Evolutionary conservation across 768 basidiomycete genomes (phyloP).

Genomic region (Lactarius deliciosus): DNA sequence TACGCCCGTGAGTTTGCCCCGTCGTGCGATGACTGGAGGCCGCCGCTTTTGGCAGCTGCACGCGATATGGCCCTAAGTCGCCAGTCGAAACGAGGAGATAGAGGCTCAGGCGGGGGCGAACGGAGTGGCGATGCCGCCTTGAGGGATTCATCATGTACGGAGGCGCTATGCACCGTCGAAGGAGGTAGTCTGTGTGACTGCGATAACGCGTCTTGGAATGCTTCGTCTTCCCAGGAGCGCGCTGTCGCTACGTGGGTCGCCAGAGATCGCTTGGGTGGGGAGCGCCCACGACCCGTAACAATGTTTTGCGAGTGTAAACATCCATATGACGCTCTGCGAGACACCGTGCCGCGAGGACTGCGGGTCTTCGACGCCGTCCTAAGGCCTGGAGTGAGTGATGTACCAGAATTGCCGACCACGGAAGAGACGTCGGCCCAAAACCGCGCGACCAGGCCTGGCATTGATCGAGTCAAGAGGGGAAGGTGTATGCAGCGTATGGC

Average conservation of each 20-base stretch:
- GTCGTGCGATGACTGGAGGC: constrained; percentile 23
- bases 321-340: not conserved
- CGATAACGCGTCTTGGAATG: constrained; percentile 11
- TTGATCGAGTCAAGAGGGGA: not conserved
- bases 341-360: not conserved
- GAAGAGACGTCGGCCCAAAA: constrained; percentile 24
- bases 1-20: constrained; percentile 31
- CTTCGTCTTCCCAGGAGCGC: constrained; percentile 17
- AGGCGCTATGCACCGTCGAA: not conserved
- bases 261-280: constrained; percentile 6
- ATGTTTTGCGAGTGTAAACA: not conserved
- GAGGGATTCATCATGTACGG: constrained; percentile 12
- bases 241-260: not conserved
- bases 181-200: not conserved
- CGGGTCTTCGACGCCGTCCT: constrained; percentile 1
- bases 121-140: constrained; percentile 14
- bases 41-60: not conserved
- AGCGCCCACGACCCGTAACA: not conserved
- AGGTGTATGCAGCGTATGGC: not conserved
- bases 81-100: constrained; percentile 58
- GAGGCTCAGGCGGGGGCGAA: not conserved
- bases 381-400: not conserved
- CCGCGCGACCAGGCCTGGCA: constrained; percentile 14
- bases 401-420: constrained; percentile 18
- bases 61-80: constrained; percentile 53